phyloP scores from a whole-genome alignment of 2,329 filamentous ascomycete genomes.

The Ceratocystis cacaofunesta region DNA sequence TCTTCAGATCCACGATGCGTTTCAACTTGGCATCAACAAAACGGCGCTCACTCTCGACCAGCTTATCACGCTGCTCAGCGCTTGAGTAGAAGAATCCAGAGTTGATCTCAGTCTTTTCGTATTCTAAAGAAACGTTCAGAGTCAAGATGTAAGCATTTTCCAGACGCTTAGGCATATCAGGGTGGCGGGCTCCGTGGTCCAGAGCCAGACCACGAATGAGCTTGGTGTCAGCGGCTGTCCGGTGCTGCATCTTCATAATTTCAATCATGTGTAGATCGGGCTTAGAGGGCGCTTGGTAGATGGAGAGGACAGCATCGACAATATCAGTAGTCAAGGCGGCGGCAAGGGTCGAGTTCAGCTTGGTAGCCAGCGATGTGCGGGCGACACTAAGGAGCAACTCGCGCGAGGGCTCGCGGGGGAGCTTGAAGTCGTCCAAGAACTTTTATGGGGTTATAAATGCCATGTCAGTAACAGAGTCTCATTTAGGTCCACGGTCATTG shows the following conservation, averaged over 20 bases:
- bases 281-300: conserved; percentile 78
- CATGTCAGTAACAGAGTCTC: conserved; percentile 13
- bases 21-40: conserved; percentile 94
- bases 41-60: conserved; percentile 89
- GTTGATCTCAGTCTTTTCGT: conserved; percentile 99
- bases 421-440: conserved; percentile 92
- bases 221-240: conserved; percentile 87
- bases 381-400: conserved; percentile 89
- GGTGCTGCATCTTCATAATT: conserved; percentile 99
- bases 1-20: conserved; percentile 96
- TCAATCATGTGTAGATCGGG: conserved; percentile 98
- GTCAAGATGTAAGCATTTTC: conserved; percentile 93
- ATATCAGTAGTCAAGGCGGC: conserved; percentile 87
- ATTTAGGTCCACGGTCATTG: not conserved
- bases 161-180: conserved; percentile 93
- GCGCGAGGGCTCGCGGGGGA: conserved; percentile 73
- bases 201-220: conserved; percentile 84
- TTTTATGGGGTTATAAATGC: conserved; percentile 25
- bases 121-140: conserved; percentile 91
- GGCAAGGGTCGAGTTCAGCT: conserved; percentile 78
- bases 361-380: conserved; percentile 85
- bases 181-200: conserved; percentile 90
- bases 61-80: conserved; percentile 91
- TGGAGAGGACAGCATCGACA: conserved; percentile 88
- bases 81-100: conserved; percentile 97